Base-by-base conservation (phyloP, 306 rosid species). In the Prunus mongolica region DNA sequence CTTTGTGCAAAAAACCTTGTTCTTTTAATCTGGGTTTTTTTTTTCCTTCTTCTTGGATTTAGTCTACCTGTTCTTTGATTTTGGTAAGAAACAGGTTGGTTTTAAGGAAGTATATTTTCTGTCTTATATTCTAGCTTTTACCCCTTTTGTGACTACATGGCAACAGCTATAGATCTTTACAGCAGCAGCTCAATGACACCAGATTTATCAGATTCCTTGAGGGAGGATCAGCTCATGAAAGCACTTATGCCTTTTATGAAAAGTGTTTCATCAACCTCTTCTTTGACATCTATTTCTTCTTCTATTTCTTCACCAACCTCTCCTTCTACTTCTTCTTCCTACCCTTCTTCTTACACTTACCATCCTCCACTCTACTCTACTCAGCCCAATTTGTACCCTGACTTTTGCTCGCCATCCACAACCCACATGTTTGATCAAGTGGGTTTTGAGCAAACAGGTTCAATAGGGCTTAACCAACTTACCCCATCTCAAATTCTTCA, bases 211-310 rank as follows among this genome's bases (percentile, higher is more conserved):
- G 93, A 93, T 81, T 88, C 91, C 0, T 67, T 71, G 22, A 84
- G 74, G 41, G 98, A 89, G 78, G 97, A 90, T 30, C 67, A 15
- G 77, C 82, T 92, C 32, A 86, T 89, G 90, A 92, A 74, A 79
- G 93, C 96, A 77, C 96, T 90, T 56, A 71, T 81, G 70, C 97
- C 97, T 87, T 90, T 78, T 79, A 80, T 90, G 81, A 89, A 88
- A 65, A 86, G 84, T 84, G 88, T 82, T 76, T 81, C 89, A 4
- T 74, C 88, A 11, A 12, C 78, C 14, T 38, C 2, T 38, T 38
- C 44, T 38, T 38, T 38, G 44, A 38, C 44, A 38, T 63, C 76
- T 3, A 5, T 52, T 38, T 64, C 67, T n/a, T 54, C 44, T 6
- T 63, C 77, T 1, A 52, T 52, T 38, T 64, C 67, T n/a, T 45